Conservation (phyloP, 2,329 filamentous ascomycete species). For the Fusarium avenaceum region DNA sequence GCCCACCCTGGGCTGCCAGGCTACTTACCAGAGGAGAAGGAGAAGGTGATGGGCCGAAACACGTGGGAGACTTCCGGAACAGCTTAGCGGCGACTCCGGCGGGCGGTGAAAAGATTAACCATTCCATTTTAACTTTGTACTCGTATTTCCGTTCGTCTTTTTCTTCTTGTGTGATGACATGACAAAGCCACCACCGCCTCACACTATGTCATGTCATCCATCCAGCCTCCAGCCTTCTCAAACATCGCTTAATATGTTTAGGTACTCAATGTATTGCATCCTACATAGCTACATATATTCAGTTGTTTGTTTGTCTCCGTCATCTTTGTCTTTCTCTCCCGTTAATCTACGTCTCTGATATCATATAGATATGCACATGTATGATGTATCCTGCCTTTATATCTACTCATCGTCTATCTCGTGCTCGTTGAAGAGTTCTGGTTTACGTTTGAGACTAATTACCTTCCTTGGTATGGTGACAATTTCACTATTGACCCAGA, state of each 20-base stretch:
- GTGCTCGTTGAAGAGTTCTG: neutral
- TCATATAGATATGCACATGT: neutral
- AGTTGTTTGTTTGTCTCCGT: conserved; percentile 11
- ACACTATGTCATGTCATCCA: conserved; percentile 29
- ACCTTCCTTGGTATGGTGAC: neutral
- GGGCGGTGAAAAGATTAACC: conserved; percentile 48
- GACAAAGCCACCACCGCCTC: conserved; percentile 36
- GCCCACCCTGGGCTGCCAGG: neutral
- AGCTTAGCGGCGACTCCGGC: conserved; percentile 46
- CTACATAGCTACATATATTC: conserved; percentile 13
- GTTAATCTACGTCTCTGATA: conserved; percentile 17
- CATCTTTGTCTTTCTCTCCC: conserved; percentile 10
- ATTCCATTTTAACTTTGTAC: conserved; percentile 26
- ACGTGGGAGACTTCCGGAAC: conserved; percentile 49
- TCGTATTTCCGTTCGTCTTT: neutral
- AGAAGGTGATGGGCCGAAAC: conserved; percentile 43
- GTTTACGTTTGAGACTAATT: neutral
- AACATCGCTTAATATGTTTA: conserved; percentile 15
- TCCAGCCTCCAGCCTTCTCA: conserved; percentile 15
- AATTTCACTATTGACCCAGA: neutral
- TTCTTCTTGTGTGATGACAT: conserved; percentile 1
- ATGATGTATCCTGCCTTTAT: neutral
- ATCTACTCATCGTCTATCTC: neutral
- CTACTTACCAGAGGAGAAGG: conserved; percentile 39
- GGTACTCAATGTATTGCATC: conserved; percentile 9